These are phyloP conservation scores for Lecanicillium sp. DNA, from an alignment of 2,329 filamentous ascomycete species.

Conservation along the genomic window DNA sequence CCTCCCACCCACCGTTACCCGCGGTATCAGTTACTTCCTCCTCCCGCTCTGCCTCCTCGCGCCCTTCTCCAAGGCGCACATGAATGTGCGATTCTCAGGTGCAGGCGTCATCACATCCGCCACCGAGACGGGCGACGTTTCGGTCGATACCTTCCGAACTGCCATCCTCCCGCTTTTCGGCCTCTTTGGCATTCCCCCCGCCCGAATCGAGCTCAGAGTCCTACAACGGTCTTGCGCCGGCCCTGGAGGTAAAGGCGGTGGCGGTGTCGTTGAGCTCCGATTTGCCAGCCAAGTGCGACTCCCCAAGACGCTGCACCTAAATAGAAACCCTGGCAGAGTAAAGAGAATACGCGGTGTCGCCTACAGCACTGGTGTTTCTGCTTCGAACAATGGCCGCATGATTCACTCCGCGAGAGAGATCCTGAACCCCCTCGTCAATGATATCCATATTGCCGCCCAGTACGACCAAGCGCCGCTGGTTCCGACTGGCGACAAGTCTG, in stretches of 20 bases:
- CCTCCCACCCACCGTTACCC: slow-evolving; percentile 66
- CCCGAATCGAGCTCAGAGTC: slow-evolving; percentile 79
- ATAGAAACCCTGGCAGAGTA: slow-evolving; percentile 74
- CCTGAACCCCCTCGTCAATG: slow-evolving; percentile 76
- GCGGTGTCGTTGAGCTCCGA: slow-evolving; percentile 85
- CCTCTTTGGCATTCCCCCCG: slow-evolving; percentile 75
- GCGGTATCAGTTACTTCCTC: slow-evolving; percentile 88
- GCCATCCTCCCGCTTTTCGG: slow-evolving; percentile 86
- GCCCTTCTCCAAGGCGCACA: slow-evolving; percentile 84
- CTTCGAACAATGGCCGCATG: slow-evolving; percentile 90
- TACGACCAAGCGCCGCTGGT: slow-evolving; percentile 63
- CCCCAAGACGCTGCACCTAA: slow-evolving; percentile 87
- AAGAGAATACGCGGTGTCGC: slow-evolving; percentile 88
- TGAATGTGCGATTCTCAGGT: slow-evolving; percentile 86
- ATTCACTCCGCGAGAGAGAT: slow-evolving; percentile 85
- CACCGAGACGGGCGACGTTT: slow-evolving; percentile 79
- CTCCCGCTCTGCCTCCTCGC: slow-evolving; percentile 83
- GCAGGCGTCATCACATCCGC: slow-evolving; percentile 88
- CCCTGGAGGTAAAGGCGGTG: slow-evolving; percentile 68
- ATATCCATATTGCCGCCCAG: slow-evolving; percentile 83
- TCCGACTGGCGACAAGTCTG: slow-evolving; percentile 46
- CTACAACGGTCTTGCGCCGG: slow-evolving; percentile 74
- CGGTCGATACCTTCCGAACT: slow-evolving; percentile 87
- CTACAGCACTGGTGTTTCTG: slow-evolving; percentile 86
- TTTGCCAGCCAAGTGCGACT: slow-evolving; percentile 91